Evolutionary conservation across 169 alveolate genomes (phyloP), one percentile per base, ranked within the genome.

Genomic region (Pseudocohnilembus persalinus): DNA sequence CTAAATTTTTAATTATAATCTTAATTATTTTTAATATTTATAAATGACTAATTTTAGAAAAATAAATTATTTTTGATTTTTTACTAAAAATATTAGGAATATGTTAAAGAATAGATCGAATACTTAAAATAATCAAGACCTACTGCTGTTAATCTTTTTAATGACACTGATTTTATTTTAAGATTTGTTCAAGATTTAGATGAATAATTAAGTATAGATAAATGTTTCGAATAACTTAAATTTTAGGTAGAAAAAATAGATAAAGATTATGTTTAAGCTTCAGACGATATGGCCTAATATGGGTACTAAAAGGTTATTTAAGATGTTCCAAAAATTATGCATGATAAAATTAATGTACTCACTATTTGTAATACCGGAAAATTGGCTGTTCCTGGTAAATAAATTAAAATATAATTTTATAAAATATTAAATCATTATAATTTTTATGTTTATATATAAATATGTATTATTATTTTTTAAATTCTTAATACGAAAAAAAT

Each of bases 281-380:
- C 76, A 6, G 27, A 72, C 27, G 0, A 63, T 0, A 79, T 79
- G 84, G 65, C 84, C 1, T 29, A 35, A 4, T 24, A 29, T 15
- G 84, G 77, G 49, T 79, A 4, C 34, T 64, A 68, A 35, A 32
- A 35, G 33, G 64, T 49, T 29, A n/a, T 28, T 34, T 34, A 64
- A 79, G 64, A 29, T n/a, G 64, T 29, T 31, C 82, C 29, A 33
- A 79, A 79, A 64, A 79, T 34, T 11, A 11, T 0, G 33, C 31
- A 32, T 63, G 64, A 79, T 29, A 79, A 79, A 49, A 33, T 79
- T 0, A 63, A 79, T 35, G 84, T 79, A 29, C 29, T 79, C 26
- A 79, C 84, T 1, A 79, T 79, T 16, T 79, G 84, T 31, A 79
- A 79, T 63, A 79, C 84, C 27, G 84, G 84, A 35, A 79, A 79